Evolutionary conservation across 2,329 filamentous ascomycete species (phyloP).

Genomic region (Cladosporium sp.): DNA sequence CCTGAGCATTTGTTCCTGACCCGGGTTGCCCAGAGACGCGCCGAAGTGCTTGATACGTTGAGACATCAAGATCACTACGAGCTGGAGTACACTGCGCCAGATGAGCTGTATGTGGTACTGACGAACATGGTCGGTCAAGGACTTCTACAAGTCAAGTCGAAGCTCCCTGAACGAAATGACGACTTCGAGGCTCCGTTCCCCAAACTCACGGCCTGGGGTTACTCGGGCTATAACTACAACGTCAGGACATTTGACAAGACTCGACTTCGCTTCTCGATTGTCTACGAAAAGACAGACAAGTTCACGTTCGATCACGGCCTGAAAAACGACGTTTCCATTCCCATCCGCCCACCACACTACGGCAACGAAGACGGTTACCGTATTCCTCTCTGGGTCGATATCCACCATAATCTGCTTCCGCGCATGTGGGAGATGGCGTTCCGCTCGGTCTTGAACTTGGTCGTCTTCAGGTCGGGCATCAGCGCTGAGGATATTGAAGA

Average conservation of each 20-base stretch:
- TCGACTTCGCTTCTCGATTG: slow-evolving; percentile 61
- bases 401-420: slow-evolving; percentile 58
- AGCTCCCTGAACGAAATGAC: slow-evolving; percentile 58
- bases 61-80: slow-evolving; percentile 33
- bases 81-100: slow-evolving; percentile 58
- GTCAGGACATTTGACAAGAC: slow-evolving; percentile 63
- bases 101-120: slow-evolving; percentile 59
- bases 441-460: slow-evolving; percentile 57
- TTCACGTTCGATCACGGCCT: slow-evolving; percentile 57
- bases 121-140: slow-evolving; percentile 61
- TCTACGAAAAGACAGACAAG: slow-evolving; percentile 52
- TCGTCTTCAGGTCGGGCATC: slow-evolving; percentile 60
- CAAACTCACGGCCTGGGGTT: slow-evolving; percentile 58
- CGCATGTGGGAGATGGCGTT: slow-evolving; percentile 62
- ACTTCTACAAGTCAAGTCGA: slow-evolving; percentile 51
- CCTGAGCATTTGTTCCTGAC: slow-evolving; percentile 25
- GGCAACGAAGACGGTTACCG: slow-evolving; percentile 25
- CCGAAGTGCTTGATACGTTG: slow-evolving; percentile 32
- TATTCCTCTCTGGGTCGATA: slow-evolving; percentile 68
- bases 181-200: slow-evolving; percentile 38
- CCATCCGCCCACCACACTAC: slow-evolving; percentile 11
- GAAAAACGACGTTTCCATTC: slow-evolving; percentile 37
- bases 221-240: slow-evolving; percentile 67
- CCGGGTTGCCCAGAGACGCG: slow-evolving; percentile 23
- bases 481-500: slow-evolving; percentile 50